Evolutionary conservation across 23 red algal species (phyloP), one percentile per base, ranked within the genome.

Genomic region (Gracilaria gracilis): DNA sequence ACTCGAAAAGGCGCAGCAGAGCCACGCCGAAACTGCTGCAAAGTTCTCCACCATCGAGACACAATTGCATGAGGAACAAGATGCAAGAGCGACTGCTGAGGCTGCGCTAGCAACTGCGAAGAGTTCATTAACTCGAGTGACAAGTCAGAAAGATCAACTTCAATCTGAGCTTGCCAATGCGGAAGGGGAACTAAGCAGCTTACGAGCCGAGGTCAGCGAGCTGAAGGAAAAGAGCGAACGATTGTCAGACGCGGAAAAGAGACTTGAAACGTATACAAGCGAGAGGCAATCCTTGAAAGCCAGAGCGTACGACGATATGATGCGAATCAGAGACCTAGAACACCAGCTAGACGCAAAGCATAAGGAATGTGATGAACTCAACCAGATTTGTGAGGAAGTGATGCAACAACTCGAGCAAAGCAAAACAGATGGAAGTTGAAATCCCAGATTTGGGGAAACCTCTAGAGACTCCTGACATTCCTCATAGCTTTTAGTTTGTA

Each of bases 221-320:
- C 79, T 92, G 21, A 24, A 71, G 39, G 66, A 84, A 61, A 27
- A 31, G 33, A 33, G 20, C 6, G 24, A 46, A 6, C 78, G 67
- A 28, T 29, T 78, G 9, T 44, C 73, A 20, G 64, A 83, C 25
- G 66, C 44, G 2, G 48, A 70, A 24, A 77, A 92, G 29, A 61
- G 67, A 65, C 57, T 83, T 38, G 66, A 84, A 65, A 67, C 33
- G 24, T 42, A 44, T 31, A 61, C 64, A 15, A 79, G 15, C 36
- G 89, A 92, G 55, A 54, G 80, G 28, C 89, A 84, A 75, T 44
- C 62, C 5, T 44, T 92, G 65, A 92, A 92, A 49, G 89, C 89
- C 24, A 92, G 80, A 92, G 89, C 89, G 1, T 92, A 76, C 44
- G 89, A 92, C 37, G 80, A 92, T 40, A 73, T 92, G 65, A 92